Base-by-base conservation (phyloP, 1,284 basidiomycete genomes). In the Ganoderma resinaceum region DNA sequence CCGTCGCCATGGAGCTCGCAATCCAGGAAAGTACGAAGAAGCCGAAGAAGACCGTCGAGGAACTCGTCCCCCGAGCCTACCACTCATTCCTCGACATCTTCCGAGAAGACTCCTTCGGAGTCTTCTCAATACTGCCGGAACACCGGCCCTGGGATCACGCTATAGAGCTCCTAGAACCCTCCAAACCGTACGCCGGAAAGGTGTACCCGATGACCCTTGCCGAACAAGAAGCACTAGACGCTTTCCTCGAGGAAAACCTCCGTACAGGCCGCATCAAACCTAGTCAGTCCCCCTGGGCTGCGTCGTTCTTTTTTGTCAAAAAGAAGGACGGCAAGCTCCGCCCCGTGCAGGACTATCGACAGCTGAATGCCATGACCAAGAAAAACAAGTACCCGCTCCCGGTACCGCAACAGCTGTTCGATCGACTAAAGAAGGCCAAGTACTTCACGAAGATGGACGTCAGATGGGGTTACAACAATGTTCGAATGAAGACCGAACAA, bases 271-370 rank as follows among this genome's bases (percentile, higher is more conserved):
- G 53, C 14, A 79, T 78, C n/a, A 52, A 66, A 1, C 69, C 40
- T 18, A 64, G 8, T 78, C 79, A 75, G 23, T 76, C 77, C 1
- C 74, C 76, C 0, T 72, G 74, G 59, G 77, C 68, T 2, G 33
- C 80, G 0, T 78, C 80, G 0, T 74, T 82, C 57, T 76, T 84
- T 18, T 84, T 83, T 66, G 77, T 82, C 29, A 77, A 78, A 59
- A 84, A 84, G 74, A 82, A 83, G 72, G 81, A 83, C 66, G 78
- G 79, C 9, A 63, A 67, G 0, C 70, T 82, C 0, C 72, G 79
- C 0, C 69, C 74, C 74, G 20, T 71, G 2, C 67, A 72, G 59
- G 81, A 84, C 62, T 84, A 75, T 46, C 68, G 69, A 23, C 59
- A 65, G 35, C 57, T 75, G 18, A 74, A 75, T 35, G 40, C 40